A percentile compares a stretch with the other conserved stretches of the same genome.
Conservation (phyloP, 140 eudicot genomes). For the Bidens hawaiensis region DNA sequence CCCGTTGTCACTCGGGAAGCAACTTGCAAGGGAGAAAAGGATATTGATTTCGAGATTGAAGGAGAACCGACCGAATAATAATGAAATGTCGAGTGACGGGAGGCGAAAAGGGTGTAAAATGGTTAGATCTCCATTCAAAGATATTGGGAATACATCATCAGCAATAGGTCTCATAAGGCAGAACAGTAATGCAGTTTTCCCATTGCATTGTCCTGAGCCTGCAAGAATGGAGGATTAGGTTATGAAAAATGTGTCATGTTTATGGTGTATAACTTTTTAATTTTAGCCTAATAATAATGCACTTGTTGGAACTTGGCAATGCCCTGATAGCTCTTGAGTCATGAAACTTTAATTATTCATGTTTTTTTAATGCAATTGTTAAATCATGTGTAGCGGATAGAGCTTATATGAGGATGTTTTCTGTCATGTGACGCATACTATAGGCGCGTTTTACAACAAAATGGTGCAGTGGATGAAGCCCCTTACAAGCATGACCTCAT, state of each 20-base stretch:
- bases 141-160: constrained; percentile 48
- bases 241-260: constrained; percentile 3
- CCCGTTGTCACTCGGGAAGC: constrained; percentile 60
- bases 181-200: constrained; percentile 42
- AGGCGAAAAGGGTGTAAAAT: constrained; percentile 32
- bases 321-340: too few species aligned
- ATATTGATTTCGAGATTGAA: constrained; percentile 38
- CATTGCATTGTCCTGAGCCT: constrained; percentile 41
- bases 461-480: too few species aligned
- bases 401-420: too few species aligned
- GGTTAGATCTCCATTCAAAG: constrained; percentile 52
- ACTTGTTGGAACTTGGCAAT: too few species aligned
- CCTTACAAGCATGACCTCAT: too few species aligned
- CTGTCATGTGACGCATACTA: too few species aligned
- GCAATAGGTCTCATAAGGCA: constrained; percentile 30
- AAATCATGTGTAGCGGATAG: too few species aligned
- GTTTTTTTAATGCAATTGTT: neutral
- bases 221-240: constrained; percentile 21
- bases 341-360: neutral
- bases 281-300: constrained; percentile 13
- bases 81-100: constrained; percentile 28
- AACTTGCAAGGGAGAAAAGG: constrained; percentile 65
- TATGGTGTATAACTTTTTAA: neutral
- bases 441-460: too few species aligned
- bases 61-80: constrained; percentile 36